Base-by-base conservation (phyloP, 345 rosid genomes). In the Viola odorata region DNA sequence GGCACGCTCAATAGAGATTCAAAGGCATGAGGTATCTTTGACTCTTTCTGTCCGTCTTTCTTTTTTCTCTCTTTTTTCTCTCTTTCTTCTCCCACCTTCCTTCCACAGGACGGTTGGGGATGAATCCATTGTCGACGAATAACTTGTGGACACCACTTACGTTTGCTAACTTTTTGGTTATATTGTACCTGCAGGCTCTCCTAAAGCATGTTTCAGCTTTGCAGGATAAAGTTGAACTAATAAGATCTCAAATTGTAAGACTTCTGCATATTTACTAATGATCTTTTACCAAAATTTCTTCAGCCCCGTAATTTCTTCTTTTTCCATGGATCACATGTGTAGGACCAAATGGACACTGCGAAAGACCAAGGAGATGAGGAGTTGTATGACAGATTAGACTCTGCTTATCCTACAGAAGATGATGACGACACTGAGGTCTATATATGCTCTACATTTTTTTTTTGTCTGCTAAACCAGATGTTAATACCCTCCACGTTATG, bases 1-100 rank as follows among this genome's bases (percentile, higher is more conserved):
- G 81, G 96, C 98, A 1, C 96, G 97, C 65, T 92, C 96, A 59
- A 75, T 89, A 65, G 98, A 92, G 81, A 86, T 92, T 65, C 97
- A 89, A 77, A 80, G 94, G 77, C 88, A 75, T 2, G 91, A 89
- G 97, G 98, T 92, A 75, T 13, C 41, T 44, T 12, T 57, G 5
- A 36, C 57, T 23, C 45, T 3, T n/a, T 11, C 12, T 15, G 13
- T 41, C 12, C n/a, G n/a, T n/a, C n/a, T n/a, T n/a, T n/a, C n/a
- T n/a, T n/a, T n/a, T n/a, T n/a, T n/a, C n/a, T n/a, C n/a, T n/a
- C n/a, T n/a, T n/a, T n/a, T n/a, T n/a, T n/a, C n/a, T n/a, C n/a
- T n/a, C n/a, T n/a, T n/a, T n/a, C n/a, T n/a, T n/a, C n/a, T n/a
- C n/a, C n/a, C n/a, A n/a, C n/a, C n/a, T n/a, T n/a, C n/a, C n/a